Base-by-base conservation (phyloP, 768 basidiomycete genomes). In the Suillus decipiens region DNA sequence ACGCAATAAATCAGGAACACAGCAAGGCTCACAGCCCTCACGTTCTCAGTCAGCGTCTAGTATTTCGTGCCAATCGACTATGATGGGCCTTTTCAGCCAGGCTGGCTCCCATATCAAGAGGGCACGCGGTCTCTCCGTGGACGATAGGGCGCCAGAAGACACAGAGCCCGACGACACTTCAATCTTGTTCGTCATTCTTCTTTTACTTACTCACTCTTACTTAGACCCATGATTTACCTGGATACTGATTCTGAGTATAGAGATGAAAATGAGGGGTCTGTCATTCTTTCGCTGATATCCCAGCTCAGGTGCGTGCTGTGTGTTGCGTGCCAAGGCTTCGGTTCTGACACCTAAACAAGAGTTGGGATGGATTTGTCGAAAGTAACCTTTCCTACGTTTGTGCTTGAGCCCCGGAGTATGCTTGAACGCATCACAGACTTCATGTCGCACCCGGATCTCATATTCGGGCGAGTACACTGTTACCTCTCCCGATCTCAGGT, bases 351-450 rank as follows among this genome's bases (percentile, higher is more conserved):
- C 33, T 45, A 59, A 61, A 58, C 63, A 73, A 92, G 95, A 77
- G 90, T 95, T 65, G 96, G 96, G 47, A 97, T 97, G 96, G 97
- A 99, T 77, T 87, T 98, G 63, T 89, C 88, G 67, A 90, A 94
- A 77, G 95, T 99, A 65, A 95, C 94, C 17, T 92, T 95, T 75
- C 94, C 93, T 43, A 91, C 89, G 0, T 99, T 99, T 71, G 96
- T 99, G 0, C 86, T 99, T 63, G 96, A 99, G 78, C 97, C 97
- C 6, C 82, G 97, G 72, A 95, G 93, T 70, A 94, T 98, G 91
- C 86, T 98, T 55, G 97, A 99, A 80, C 88, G 97, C 68, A 96
- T 99, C 70, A 99, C 97, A 39, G 96, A 99, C 80, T 99, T 99
- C 78, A 96, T 99, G 90, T 90, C 95, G 62, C 97, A 99, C 77